Conservation (phyloP, 257 asterid species). For the Petunia axillaris region DNA sequence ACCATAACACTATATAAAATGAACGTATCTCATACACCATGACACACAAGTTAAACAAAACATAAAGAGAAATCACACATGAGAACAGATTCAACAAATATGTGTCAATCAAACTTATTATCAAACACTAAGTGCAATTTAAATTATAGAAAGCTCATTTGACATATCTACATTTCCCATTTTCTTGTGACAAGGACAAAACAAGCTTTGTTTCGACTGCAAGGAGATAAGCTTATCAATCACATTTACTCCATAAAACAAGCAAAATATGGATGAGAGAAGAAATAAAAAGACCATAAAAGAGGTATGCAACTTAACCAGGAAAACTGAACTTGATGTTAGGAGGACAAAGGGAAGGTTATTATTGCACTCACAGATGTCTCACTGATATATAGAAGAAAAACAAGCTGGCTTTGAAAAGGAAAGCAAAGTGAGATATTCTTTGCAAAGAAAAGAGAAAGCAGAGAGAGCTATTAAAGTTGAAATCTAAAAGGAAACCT, state of each 20-base stretch:
- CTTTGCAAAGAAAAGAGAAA: no score
- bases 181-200: not conserved
- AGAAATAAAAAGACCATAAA: not conserved
- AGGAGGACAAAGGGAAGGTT: not conserved
- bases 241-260: not conserved
- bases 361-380: not conserved
- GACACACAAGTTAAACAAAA: constrained; percentile 27
- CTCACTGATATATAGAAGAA: not conserved
- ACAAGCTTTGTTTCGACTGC: not conserved
- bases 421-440: not conserved
- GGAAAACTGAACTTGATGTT: not conserved
- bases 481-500: not conserved
- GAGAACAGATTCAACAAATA: not conserved
- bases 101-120: not conserved
- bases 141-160: not conserved
- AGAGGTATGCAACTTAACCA: not conserved
- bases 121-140: not conserved
- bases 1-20: constrained; percentile 25
- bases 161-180: not conserved
- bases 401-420: not conserved
- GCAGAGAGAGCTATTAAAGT: not conserved
- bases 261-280: not conserved
- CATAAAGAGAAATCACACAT: not conserved
- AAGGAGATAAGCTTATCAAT: not conserved
- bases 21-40: constrained; percentile 7